Percentiles rank a stretch among this genome's conserved stretches.
phyloP scores from a whole-genome alignment of 768 basidiomycete genomes.

The Calocybe cyanea region DNA sequence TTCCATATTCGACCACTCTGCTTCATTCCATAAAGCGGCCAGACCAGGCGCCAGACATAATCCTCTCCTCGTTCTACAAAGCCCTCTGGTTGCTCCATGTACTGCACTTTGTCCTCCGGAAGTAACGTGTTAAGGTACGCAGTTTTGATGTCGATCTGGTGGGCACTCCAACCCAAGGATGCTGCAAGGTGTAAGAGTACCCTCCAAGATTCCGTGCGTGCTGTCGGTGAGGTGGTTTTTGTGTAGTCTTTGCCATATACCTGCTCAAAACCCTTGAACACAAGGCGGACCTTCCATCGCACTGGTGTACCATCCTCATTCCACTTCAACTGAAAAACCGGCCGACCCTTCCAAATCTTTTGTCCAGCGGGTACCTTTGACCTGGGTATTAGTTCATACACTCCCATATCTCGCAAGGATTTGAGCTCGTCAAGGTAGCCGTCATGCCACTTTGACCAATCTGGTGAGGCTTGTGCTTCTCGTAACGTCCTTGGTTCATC shows the following conservation, averaged over 20 bases:
- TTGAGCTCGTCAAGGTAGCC: no score
- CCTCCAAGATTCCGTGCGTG: no score
- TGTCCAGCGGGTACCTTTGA: slow-evolving; percentile 11
- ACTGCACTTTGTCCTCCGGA: neutral
- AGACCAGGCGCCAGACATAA: no score
- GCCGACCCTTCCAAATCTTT: no score
- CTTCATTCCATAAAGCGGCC: no score
- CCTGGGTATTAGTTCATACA: slow-evolving; percentile 23
- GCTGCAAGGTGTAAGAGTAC: neutral
- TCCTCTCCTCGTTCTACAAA: slow-evolving; percentile 1
- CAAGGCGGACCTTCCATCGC: slow-evolving; percentile 26
- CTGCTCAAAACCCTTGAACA: slow-evolving; percentile 39
- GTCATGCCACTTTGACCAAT: slow-evolving; percentile 14
- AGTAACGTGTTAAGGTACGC: no score
- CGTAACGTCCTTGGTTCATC: slow-evolving; percentile 12
- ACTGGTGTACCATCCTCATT: slow-evolving; percentile 24
- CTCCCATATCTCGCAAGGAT: slow-evolving; percentile 21
- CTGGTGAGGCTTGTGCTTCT: slow-evolving; percentile 21
- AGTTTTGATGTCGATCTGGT: no score
- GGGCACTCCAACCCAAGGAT: no score
- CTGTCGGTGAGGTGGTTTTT: no score
- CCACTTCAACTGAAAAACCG: slow-evolving; percentile 24
- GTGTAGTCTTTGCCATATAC: no score
- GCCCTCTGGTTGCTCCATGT: slow-evolving; percentile 1
- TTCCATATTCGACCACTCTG: no score